These are phyloP conservation scores for Diaporthe sp. DNA, from an alignment of 2,329 filamentous ascomycete genomes.

Conservation along the genomic window DNA sequence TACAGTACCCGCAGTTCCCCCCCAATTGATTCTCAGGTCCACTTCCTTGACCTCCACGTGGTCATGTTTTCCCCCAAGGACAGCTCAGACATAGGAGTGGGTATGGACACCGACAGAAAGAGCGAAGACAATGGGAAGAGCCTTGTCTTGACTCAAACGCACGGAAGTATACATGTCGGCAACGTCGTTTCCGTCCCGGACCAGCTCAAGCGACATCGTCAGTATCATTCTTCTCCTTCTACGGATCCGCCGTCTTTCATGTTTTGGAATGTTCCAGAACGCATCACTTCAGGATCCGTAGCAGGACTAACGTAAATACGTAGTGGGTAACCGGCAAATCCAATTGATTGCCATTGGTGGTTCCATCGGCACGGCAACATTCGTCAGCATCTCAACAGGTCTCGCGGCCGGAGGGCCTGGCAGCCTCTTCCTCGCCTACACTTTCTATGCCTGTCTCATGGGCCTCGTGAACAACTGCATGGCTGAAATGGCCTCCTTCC, in stretches of 20 bases:
- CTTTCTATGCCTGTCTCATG: constrained; percentile 64
- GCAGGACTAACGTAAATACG: too few relatives aligned
- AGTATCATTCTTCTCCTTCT: too few relatives aligned
- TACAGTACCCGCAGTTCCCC: background rate
- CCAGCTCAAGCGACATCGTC: constrained; percentile 56
- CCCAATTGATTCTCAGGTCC: background rate
- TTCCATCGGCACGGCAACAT: constrained; percentile 67
- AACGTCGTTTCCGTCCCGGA: constrained; percentile 33
- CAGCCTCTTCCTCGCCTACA: constrained; percentile 68
- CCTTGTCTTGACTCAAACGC: background rate
- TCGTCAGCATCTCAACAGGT: constrained; percentile 70
- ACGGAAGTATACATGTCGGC: constrained; percentile 11
- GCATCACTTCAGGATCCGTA: too few relatives aligned
- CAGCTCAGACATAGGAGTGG: background rate
- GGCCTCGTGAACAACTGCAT: constrained; percentile 73
- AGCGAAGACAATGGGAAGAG: background rate
- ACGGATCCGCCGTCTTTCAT: too few relatives aligned
- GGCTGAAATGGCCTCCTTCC: constrained; percentile 72
- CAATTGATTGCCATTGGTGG: constrained; percentile 69
- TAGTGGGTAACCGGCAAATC: constrained; percentile 66
- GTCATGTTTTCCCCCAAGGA: background rate
- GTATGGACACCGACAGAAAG: constrained; percentile 9
- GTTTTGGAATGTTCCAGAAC: too few relatives aligned
- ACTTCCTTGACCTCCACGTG: background rate
- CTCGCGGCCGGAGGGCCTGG: constrained; percentile 55